Conservation (phyloP, 1,139 yeast species). For the Hyphopichia wangnamkhiaoensis region DNA sequence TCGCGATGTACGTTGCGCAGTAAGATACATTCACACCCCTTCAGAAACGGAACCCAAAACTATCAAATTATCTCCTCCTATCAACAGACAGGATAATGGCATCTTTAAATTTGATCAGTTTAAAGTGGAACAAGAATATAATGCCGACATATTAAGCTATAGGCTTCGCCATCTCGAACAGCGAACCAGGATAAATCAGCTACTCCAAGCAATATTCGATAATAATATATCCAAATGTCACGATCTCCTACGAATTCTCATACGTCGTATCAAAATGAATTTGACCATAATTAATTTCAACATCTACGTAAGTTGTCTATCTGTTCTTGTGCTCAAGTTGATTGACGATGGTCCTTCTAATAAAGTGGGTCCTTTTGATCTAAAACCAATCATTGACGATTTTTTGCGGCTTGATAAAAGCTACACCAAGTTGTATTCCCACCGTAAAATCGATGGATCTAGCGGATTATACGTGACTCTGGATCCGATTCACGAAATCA, state of each 20-base stretch:
- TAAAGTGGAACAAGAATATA: neutral
- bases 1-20: no score
- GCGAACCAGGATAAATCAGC: neutral
- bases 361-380: neutral
- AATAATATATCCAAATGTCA: neutral
- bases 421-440: neutral
- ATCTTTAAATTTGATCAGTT: neutral
- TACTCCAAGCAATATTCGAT: neutral
- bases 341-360: neutral
- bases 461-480: neutral
- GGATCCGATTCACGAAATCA: neutral
- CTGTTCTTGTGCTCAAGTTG: neutral
- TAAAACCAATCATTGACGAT: slow-evolving; percentile 1
- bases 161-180: neutral
- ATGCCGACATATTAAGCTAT: neutral
- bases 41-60: no score
- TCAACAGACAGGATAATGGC: no score
- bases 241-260: neutral
- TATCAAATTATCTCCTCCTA: no score
- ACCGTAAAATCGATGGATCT: neutral
- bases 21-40: no score
- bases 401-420: neutral
- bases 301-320: neutral
- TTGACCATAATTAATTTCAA: neutral
- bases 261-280: neutral